These are phyloP conservation scores for Corchorus capsularis DNA, from an alignment of 345 rosid genomes.

Conservation along the genomic window DNA sequence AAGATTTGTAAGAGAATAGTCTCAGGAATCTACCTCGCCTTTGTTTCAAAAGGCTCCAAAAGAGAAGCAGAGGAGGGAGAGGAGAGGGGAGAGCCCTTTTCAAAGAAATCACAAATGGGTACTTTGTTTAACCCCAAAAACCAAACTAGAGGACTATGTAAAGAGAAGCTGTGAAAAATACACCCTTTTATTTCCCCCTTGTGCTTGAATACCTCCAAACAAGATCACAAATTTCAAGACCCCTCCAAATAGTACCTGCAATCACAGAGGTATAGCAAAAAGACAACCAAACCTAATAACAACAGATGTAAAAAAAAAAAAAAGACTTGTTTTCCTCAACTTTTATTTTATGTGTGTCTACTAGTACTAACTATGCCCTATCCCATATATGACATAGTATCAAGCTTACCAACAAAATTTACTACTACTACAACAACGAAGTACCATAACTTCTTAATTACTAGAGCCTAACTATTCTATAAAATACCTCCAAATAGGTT, in stretches of 20 bases:
- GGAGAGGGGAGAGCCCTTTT: not conserved
- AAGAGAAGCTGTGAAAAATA: slow-evolving; percentile 26
- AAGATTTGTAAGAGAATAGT: slow-evolving; percentile 36
- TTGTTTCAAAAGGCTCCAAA: slow-evolving; percentile 39
- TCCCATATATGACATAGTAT: no score
- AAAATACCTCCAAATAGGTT: slow-evolving; percentile 13
- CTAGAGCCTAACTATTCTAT: not conserved
- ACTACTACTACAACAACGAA: not conserved
- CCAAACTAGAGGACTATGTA: slow-evolving; percentile 15
- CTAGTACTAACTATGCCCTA: not conserved
- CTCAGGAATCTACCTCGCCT: slow-evolving; percentile 51
- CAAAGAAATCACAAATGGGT: slow-evolving; percentile 25
- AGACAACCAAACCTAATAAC: slow-evolving; percentile 1
- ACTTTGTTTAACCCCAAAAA: slow-evolving; percentile 19
- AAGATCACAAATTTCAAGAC: slow-evolving; percentile 36
- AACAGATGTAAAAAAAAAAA: slow-evolving; percentile 8
- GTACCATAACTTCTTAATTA: not conserved
- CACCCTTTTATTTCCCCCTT: not conserved
- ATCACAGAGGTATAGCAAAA: slow-evolving; percentile 26
- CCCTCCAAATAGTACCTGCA: slow-evolving; percentile 32
- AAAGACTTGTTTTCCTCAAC: not conserved
- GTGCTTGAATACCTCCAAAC: slow-evolving; percentile 27
- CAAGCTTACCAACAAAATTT: not conserved
- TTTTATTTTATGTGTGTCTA: not conserved
- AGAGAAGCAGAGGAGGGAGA: slow-evolving; percentile 3